phyloP scores from a whole-genome alignment of 306 rosid genomes.

The Inga oerstediana region DNA sequence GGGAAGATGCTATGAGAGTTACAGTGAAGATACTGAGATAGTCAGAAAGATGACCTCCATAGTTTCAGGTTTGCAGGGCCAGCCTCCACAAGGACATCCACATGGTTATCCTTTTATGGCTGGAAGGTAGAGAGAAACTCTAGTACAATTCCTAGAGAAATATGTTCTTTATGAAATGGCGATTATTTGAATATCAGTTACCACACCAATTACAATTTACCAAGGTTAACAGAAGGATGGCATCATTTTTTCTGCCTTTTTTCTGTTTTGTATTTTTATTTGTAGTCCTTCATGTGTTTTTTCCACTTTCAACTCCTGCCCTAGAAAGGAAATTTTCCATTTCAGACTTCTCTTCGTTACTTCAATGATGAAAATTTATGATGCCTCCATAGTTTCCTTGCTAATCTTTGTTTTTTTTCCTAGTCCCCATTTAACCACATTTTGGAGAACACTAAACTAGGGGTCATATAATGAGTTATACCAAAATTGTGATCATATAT shows the following conservation, averaged over 20 bases:
- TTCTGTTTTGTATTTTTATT: not conserved
- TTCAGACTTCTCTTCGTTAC: not conserved
- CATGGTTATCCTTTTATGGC: constrained; percentile 81
- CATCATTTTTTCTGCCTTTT: not conserved
- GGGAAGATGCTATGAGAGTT: constrained; percentile 91
- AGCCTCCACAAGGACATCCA: constrained; percentile 67
- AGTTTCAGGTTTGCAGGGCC: constrained; percentile 89
- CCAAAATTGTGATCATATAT: not conserved
- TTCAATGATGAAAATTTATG: not conserved
- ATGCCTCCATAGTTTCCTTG: not conserved
- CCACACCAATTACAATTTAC: not conserved
- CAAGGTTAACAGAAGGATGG: not conserved
- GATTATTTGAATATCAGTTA: not conserved
- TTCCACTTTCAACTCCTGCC: not conserved
- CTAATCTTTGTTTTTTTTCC: not conserved
- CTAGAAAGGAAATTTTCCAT: not conserved
- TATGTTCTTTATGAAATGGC: not conserved
- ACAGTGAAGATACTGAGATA: constrained; percentile 78
- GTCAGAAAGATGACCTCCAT: constrained; percentile 80
- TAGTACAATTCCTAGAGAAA: not conserved
- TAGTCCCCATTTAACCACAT: not conserved
- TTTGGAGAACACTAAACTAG: not conserved
- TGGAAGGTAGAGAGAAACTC: constrained; percentile 62
- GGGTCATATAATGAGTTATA: not conserved
- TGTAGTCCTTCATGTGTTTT: not conserved